phyloP scores from a whole-genome alignment of 2,329 filamentous ascomycete genomes.

The Colletotrichum falcatum region DNA sequence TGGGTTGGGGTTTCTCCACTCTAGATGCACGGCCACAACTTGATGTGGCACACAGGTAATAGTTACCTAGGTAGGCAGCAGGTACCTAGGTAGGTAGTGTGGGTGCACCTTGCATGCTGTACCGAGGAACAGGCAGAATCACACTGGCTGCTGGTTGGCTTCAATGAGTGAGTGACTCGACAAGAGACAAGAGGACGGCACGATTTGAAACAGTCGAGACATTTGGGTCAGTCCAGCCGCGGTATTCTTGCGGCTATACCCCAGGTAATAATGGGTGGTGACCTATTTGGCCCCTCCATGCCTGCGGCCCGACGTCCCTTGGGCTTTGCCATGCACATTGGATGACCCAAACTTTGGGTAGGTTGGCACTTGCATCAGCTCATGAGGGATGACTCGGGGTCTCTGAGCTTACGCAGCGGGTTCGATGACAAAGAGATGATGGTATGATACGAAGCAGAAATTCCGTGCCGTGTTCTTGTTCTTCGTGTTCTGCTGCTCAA shows the following conservation, averaged over 20 bases:
- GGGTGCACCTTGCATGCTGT: no score
- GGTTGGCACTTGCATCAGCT: constrained; percentile 32
- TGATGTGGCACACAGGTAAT: not conserved
- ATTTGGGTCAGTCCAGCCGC: not conserved
- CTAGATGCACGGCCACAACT: not conserved
- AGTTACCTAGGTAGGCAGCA: not conserved
- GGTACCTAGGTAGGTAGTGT: no score
- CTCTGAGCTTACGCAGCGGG: constrained; percentile 17
- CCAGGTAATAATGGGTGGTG: no score
- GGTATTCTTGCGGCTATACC: not conserved
- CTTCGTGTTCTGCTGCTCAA: not conserved
- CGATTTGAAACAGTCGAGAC: not conserved
- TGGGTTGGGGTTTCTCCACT: not conserved
- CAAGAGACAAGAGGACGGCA: not conserved
- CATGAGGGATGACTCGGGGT: constrained; percentile 12
- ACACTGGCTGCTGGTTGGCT: not conserved
- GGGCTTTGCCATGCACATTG: constrained; percentile 14
- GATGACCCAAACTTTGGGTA: constrained; percentile 32
- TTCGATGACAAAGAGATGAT: not conserved
- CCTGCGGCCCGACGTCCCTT: constrained; percentile 19
- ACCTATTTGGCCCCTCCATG: constrained; percentile 1
- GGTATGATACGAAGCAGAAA: not conserved
- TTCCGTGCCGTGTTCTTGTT: not conserved
- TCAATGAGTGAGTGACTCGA: not conserved
- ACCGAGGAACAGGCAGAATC: not conserved